Evolutionary conservation across 768 basidiomycete genomes (phyloP), one percentile per base, ranked within the genome.

Genomic region (Pisolithus sp.): DNA sequence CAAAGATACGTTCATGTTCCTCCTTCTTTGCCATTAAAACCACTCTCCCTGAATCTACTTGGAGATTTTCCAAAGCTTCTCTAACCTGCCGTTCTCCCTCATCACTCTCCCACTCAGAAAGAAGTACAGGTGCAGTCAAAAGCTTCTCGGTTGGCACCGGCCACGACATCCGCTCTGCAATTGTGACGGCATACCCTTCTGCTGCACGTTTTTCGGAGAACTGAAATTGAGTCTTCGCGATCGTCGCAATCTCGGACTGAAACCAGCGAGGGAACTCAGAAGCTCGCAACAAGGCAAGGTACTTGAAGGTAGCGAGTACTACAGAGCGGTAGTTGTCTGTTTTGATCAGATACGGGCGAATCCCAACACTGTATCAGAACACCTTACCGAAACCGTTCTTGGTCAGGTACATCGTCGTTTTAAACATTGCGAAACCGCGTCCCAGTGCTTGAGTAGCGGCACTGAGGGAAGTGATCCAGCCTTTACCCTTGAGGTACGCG

Each of bases 391-490:
- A 86, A 2, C 96, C 96, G 52, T 89, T 83, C 36, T 79, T 76
- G 0, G 96, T 96, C 56, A 99, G 69, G 60, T 87, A 71, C 21
- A 88, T 73, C 2, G 83, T 85, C n/a, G 89, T 67, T 65, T 89
- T 93, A 72, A 96, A 90, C 76, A 90, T 85, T 38, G 84, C 87
- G 63, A 97, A 92, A 0, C 93, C 91, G 55, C 89, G 79, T 18
- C 79, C 89, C 6, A 90, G 76, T 31, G 75, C 71, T 58, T 87
- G 85, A 3, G 80, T 75, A 1, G 87, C 91, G 41, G 83, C 76
- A 50, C 77, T 81, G 46, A 98, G 72, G 12, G 75, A 74, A 26
- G 85, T 91, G 36, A 88, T 77, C 92, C 93, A 95, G 2, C 91
- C 89, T 62, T 86, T 87, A 55, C 76, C 75, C 71, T 95, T 98